Percentiles rank a stretch among this genome's conserved stretches.
phyloP scores from a whole-genome alignment of 768 basidiomycete genomes.

The Leucocoprinus birnbaumii region DNA sequence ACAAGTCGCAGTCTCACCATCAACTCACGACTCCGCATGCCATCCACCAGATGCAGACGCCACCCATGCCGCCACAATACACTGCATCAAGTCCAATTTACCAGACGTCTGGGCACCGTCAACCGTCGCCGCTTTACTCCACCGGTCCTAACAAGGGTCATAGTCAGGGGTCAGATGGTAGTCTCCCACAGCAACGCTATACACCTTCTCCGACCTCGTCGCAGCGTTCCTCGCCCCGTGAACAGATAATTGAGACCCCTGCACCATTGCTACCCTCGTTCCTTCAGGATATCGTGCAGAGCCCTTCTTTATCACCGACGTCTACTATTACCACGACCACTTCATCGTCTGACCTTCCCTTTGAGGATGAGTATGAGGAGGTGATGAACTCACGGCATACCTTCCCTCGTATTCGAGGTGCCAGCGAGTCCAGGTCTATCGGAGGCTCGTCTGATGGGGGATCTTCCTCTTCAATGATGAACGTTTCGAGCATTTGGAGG shows the following conservation, averaged over 20 bases:
- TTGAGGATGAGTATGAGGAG: constrained; percentile 57
- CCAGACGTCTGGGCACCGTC: constrained; percentile 57
- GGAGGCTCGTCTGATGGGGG: constrained; percentile 8
- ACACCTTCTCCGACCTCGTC: constrained; percentile 3
- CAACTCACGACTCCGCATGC: constrained; percentile 44
- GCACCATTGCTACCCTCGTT: constrained; percentile 72
- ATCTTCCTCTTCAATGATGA: not conserved
- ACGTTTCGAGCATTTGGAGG: constrained; percentile 58
- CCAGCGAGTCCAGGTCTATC: constrained; percentile 20
- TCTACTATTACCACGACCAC: constrained; percentile 52
- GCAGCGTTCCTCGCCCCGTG: constrained; percentile 9
- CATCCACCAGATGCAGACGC: constrained; percentile 5
- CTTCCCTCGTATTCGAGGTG: constrained; percentile 25
- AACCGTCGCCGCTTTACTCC: constrained; percentile 34
- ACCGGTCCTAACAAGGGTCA: constrained; percentile 23
- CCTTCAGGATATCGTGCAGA: constrained; percentile 70
- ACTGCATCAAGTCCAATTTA: constrained; percentile 55
- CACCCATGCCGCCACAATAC: constrained; percentile 17
- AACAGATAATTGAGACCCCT: constrained; percentile 31
- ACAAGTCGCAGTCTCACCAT: constrained; percentile 51
- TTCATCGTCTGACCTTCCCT: constrained; percentile 65
- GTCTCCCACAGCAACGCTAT: constrained; percentile 9
- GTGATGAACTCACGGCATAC: constrained; percentile 22
- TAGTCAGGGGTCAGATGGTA: constrained; percentile 14
- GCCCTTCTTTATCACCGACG: constrained; percentile 58